Base-by-base conservation (phyloP, 139 green algal species). In the Axilococcus clingmanii region DNA sequence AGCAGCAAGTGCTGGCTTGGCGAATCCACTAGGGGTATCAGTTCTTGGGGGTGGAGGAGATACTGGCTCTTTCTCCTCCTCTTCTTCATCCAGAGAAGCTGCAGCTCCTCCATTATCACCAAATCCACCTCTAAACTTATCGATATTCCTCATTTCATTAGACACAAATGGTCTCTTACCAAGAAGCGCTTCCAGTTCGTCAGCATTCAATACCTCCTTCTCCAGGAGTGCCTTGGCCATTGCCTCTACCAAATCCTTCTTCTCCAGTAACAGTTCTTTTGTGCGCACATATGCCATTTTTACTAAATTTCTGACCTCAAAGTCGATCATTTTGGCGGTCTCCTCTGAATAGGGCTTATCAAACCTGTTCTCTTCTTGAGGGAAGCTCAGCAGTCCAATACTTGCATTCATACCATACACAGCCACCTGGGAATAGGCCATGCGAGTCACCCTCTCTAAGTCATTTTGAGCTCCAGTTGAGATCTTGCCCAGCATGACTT, bases 401-500 rank as follows among this genome's bases (percentile, higher is more conserved):
- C 14, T 24, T 22, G 38, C 4, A 28, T 55, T 54, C 83, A 99
- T 96, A 61, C 93, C 93, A 52, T 97, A 97, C 23, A 97, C 65
- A 1, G 81, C 81, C 3, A 96, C 81, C 59, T 82, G 71, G 6
- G 74, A 69, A 68, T 99, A 98, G 1, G 92, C 88, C 83, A 95
- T 93, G 62, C 94, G 84, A 6, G 93, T 99, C 5, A 98, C 72
- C 31, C 84, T 81, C 73, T 99, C 90, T 64, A 99, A 72, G 73
- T 99, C 93, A 55, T 99, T 99, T 65, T 97, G 88, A 2, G 93
- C 93, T 19, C 87, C 86, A 12, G 92, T 98, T 47, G 77, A 93
- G 52, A 99, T 94, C 57, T 83, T 88, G 23, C 93, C 93, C 29
- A 99, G 70, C 71, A 99, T 81, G 36, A 99, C 72, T 63, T 67